Percentiles rank a stretch among this genome's conserved stretches.
phyloP scores from a whole-genome alignment of 2,329 filamentous ascomycete genomes.

The Fusarium sp. region DNA sequence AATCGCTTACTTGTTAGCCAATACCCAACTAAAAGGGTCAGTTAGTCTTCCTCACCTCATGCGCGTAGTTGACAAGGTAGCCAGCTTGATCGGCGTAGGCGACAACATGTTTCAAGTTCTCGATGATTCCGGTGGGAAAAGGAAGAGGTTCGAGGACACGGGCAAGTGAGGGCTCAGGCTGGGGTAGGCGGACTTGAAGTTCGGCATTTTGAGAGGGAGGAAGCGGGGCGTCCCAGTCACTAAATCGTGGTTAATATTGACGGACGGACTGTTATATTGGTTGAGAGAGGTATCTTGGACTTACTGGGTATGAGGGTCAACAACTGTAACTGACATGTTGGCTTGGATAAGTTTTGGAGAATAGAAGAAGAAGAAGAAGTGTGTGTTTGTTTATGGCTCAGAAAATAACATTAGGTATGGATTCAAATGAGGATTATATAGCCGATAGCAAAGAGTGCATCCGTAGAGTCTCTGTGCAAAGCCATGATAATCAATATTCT shows the following conservation, averaged over 20 bases:
- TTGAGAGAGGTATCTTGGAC: neutral
- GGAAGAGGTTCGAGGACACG: conserved; percentile 19
- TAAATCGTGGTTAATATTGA: neutral
- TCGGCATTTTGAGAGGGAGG: neutral
- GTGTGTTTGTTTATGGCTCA: rapidly evolving
- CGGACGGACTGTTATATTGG: rapidly evolving
- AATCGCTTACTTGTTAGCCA: neutral
- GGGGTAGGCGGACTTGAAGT: conserved; percentile 19
- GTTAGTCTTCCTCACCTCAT: neutral
- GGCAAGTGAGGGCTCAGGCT: neutral
- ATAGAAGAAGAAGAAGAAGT: neutral
- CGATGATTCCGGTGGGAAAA: conserved; percentile 21
- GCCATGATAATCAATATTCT: neutral
- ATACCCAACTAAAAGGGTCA: rapidly evolving
- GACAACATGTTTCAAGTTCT: conserved; percentile 10
- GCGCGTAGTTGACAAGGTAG: neutral
- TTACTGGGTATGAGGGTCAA: conserved; percentile 5
- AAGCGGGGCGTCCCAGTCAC: conserved; percentile 2
- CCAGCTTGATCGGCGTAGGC: conserved; percentile 29
- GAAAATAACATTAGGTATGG: rapidly evolving
- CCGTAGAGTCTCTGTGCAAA: neutral
- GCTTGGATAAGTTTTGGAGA: neutral
- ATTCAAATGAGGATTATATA: neutral
- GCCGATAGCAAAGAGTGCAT: neutral
- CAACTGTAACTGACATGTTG: neutral